Percentiles rank a stretch among this genome's conserved stretches.
Evolutionary conservation across 345 rosid genomes (phyloP).

Genomic region (Camelina laxa): DNA sequence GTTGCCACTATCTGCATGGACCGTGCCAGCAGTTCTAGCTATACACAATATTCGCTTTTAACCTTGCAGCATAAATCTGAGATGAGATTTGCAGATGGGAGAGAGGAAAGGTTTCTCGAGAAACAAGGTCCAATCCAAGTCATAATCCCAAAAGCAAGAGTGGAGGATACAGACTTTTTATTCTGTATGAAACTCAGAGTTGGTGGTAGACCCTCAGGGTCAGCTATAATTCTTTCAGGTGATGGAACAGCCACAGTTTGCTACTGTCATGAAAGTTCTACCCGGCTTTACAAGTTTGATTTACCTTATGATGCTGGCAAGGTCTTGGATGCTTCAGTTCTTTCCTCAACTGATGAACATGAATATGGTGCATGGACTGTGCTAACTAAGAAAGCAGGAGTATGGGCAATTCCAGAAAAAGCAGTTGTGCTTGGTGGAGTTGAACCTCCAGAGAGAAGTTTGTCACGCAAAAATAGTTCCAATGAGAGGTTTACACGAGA

Average conservation of each 20-base stretch:
- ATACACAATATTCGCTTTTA: constrained; percentile 90
- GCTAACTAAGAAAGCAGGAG: constrained; percentile 91
- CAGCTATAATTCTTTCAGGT: constrained; percentile 84
- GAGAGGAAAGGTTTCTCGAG: constrained; percentile 69
- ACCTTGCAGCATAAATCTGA: constrained; percentile 80
- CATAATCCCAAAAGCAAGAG: constrained; percentile 96
- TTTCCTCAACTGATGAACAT: constrained; percentile 68
- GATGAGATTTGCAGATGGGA: constrained; percentile 46
- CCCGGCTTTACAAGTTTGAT: constrained; percentile 88
- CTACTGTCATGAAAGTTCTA: constrained; percentile 66
- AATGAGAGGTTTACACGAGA: constrained; percentile 69
- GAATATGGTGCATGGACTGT: constrained; percentile 94
- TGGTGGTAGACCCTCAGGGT: constrained; percentile 90
- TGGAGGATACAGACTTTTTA: constrained; percentile 84
- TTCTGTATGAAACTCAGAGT: constrained; percentile 88
- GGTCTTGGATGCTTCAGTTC: constrained; percentile 93
- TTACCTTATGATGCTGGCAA: constrained; percentile 96
- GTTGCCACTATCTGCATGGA: constrained; percentile 94
- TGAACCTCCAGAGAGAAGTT: constrained; percentile 90
- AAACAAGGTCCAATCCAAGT: constrained; percentile 89
- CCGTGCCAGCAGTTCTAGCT: constrained; percentile 85
- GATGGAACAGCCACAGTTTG: constrained; percentile 95
- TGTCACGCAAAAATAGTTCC: constrained; percentile 90
- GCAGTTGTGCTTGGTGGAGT: constrained; percentile 88
- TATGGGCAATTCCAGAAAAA: constrained; percentile 98